These are phyloP conservation scores for Dillenia turbinata DNA, from an alignment of 164 flowering plant species.

Conservation along the genomic window DNA sequence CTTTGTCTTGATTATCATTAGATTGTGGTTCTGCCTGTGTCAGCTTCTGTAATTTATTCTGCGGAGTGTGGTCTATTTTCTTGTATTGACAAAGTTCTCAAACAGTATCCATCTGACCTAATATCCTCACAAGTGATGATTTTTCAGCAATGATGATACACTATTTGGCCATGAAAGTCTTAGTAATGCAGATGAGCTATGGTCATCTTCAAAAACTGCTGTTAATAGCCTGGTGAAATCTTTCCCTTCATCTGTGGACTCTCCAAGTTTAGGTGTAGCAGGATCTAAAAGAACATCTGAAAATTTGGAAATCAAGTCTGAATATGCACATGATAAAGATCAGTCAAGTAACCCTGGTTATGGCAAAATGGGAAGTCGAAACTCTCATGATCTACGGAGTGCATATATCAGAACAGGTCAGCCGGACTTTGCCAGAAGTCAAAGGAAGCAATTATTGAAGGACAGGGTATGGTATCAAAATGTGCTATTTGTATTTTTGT, in stretches of 20 bases:
- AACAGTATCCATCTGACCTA: conserved; percentile 35
- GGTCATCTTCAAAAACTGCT: conserved; percentile 64
- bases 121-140: conserved; percentile 54
- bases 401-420: conserved; percentile 16
- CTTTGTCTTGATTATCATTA: too few relatives aligned
- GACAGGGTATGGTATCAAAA: conserved; percentile 37
- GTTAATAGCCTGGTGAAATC: conserved; percentile 32
- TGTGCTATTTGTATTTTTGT: neutral
- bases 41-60: too few relatives aligned
- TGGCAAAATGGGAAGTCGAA: conserved; percentile 19
- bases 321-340: conserved; percentile 22
- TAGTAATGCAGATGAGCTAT: conserved; percentile 52
- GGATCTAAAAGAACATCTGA: conserved; percentile 17
- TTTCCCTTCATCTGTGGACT: conserved; percentile 28
- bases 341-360: conserved; percentile 19
- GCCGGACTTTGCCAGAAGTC: conserved; percentile 23
- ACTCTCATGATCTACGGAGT: conserved; percentile 19
- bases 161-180: conserved; percentile 48
- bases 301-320: conserved; percentile 27
- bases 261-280: conserved; percentile 27
- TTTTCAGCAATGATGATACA: conserved; percentile 71
- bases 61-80: too few relatives aligned
- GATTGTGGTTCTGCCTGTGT: too few relatives aligned
- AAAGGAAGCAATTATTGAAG: conserved; percentile 18
- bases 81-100: too few relatives aligned